Evolutionary conservation across 1,139 yeast species (phyloP), one percentile per base, ranked within the genome.

Genomic region (Diutina sp.): DNA sequence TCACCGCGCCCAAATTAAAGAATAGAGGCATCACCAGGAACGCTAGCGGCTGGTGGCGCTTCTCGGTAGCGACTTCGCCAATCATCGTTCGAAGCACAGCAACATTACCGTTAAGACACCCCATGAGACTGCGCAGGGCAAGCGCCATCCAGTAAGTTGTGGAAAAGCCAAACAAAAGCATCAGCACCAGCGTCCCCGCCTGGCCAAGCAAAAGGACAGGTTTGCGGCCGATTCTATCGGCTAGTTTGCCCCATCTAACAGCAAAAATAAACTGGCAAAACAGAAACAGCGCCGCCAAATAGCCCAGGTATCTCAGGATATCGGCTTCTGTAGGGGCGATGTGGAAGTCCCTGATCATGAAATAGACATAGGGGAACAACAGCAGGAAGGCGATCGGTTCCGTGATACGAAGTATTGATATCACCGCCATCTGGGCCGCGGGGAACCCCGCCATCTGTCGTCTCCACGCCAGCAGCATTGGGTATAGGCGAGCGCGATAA

Each of bases 381-480:
- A 86, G 82, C 1, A 87, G 80, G 69, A 83, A 82, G 1, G 87
- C 79, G 44, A 84, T 73, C 1, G 88, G 87, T 63, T 83, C 88
- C 9, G 83, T 74, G 56, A 83, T 72, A 56, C 87, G 69, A 58
- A 81, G 75, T 18, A 75, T 60, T 47, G 79, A 72, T 2, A 73
- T 59, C 51, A 79, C 77, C 16, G 69, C 60, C 66, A 83, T 69
- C 65, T 83, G 87, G 63, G 76, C 68, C 58, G 73, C 64, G 3
- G 84, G 85, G 63, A 80, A 80, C 18, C 79, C 83, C 48, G 62
- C 57, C 30, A 59, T 44, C 47, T 61, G 62, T 60, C 73, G 66
- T 57, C 65, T 59, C 53, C 53, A 50, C 8, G 46, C 46, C 18
- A 18, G 25, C 25, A 18, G 21, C 46, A 44, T 44, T 18, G n/a